Evolutionary conservation across 176 grass and related monocot species (phyloP).

Genomic region (Carex scoparia): DNA sequence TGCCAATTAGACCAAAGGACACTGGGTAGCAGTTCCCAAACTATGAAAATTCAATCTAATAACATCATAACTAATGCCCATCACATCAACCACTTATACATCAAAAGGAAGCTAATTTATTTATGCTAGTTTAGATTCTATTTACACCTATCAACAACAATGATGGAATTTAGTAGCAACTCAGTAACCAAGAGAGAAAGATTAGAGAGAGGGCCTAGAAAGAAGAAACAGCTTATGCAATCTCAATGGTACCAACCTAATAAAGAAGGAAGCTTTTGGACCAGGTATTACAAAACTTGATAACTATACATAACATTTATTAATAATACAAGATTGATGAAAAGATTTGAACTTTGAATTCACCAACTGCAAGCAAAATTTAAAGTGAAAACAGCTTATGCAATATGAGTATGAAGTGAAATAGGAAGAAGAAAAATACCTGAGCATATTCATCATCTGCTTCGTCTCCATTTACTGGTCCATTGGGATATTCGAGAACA

Average conservation of each 20-base stretch:
- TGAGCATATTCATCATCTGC: conserved; percentile 19
- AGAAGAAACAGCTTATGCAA: not conserved
- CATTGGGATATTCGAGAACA: not conserved
- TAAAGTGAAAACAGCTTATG: not conserved
- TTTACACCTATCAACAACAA: not conserved
- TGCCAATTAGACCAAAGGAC: not conserved
- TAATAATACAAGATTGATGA: not conserved
- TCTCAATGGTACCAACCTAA: not conserved
- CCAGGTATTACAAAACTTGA: not conserved
- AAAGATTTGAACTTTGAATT: not conserved
- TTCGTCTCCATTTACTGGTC: not conserved
- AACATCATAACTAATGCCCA: not conserved
- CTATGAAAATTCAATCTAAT: not conserved
- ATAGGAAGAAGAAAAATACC: not conserved
- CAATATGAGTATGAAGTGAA: not conserved
- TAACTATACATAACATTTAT: not conserved
- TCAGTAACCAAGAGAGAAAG: not conserved
- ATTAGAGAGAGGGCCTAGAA: not conserved
- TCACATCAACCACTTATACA: not conserved
- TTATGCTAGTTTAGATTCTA: not conserved
- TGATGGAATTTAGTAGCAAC: not conserved
- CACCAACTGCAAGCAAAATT: not conserved
- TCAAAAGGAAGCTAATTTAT: not conserved
- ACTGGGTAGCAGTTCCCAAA: not conserved
- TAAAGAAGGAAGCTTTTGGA: not conserved